Percentiles rank a stretch among this genome's conserved stretches.
Evolutionary conservation across 352 stramenopile species (phyloP).

Genomic region (Globisporangium canariense): DNA sequence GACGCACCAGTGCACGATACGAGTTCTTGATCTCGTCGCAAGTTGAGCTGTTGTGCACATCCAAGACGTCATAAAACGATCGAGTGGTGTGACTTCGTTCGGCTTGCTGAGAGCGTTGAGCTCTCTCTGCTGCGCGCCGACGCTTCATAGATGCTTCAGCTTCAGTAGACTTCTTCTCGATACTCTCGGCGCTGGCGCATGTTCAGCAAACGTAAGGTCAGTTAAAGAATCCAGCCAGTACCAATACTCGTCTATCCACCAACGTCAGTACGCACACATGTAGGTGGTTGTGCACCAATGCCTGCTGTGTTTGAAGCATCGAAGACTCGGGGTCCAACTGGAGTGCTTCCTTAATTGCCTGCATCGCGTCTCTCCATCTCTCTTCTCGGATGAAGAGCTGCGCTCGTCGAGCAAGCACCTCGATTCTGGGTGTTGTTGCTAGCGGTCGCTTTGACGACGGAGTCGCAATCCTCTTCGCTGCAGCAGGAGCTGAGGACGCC

Average conservation of each 20-base stretch:
- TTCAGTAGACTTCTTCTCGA: background rate
- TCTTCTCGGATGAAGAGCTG: background rate
- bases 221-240: background rate
- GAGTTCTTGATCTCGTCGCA: constrained; percentile 2
- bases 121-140: background rate
- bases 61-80: constrained; percentile 2
- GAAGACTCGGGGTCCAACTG: background rate
- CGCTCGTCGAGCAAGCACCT: background rate
- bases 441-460: background rate
- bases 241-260: background rate
- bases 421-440: background rate
- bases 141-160: background rate
- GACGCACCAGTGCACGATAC: constrained; percentile 8
- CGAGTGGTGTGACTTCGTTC: background rate
- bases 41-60: background rate
- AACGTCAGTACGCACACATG: background rate
- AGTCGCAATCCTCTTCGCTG: background rate
- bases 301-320: background rate
- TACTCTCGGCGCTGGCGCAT: background rate
- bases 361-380: constrained; percentile 2
- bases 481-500: background rate
- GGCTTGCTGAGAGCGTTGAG: background rate
- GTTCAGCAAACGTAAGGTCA: background rate
- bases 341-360: constrained; percentile 3
- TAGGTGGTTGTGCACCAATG: background rate